These are phyloP conservation scores for Micractinium conductrix DNA, from an alignment of 139 green algal species.

Conservation along the genomic window DNA sequence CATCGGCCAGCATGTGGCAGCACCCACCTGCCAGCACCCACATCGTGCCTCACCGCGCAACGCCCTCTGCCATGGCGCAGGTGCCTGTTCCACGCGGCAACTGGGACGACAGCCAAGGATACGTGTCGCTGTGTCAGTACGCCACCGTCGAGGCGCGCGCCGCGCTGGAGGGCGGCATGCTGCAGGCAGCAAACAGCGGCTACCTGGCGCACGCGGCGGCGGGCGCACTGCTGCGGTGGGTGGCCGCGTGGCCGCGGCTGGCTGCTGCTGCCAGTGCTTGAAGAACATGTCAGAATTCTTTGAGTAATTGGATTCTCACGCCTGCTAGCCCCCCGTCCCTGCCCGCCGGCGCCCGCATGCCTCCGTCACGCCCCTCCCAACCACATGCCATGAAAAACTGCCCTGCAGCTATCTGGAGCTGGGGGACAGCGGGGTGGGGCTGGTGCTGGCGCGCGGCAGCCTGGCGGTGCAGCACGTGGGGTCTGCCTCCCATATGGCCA, in stretches of 20 bases:
- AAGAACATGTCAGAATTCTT: too few relatives aligned
- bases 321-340: too few relatives aligned
- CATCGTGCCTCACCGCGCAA: too few relatives aligned
- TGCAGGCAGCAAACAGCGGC: constrained; percentile 4
- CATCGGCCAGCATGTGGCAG: too few relatives aligned
- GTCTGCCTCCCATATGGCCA: constrained; percentile 59
- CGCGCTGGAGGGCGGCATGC: constrained; percentile 8
- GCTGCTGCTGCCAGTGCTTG: background rate
- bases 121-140: constrained; percentile 30
- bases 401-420: constrained; percentile 48
- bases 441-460: constrained; percentile 32
- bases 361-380: too few relatives aligned
- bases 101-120: constrained; percentile 56
- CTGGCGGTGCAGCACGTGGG: constrained; percentile 38
- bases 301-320: too few relatives aligned
- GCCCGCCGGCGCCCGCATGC: too few relatives aligned
- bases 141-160: constrained; percentile 10
- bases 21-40: too few relatives aligned
- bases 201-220: constrained; percentile 74
- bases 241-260: background rate
- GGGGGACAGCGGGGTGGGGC: constrained; percentile 21
- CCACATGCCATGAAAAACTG: background rate
- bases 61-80: too few relatives aligned
- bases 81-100: constrained; percentile 26
- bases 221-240: constrained; percentile 64